phyloP scores from a whole-genome alignment of 1,139 yeast species.

The Geotrichum klebahnii region DNA sequence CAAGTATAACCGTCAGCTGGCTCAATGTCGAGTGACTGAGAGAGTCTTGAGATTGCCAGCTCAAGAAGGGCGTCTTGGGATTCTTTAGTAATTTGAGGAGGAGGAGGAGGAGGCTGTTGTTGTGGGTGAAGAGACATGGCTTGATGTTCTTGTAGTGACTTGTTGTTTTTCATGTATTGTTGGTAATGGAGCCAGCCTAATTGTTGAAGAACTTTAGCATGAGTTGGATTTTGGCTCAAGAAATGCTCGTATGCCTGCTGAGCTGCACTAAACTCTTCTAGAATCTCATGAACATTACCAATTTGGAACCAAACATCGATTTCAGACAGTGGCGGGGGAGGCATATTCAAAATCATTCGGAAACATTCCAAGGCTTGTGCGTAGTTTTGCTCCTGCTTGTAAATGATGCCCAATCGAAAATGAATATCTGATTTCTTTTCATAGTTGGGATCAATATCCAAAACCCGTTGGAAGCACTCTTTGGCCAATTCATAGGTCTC shows the following conservation, averaged over 20 bases:
- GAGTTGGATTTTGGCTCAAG: slow-evolving; percentile 81
- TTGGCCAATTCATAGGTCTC: slow-evolving; percentile 96
- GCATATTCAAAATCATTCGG: slow-evolving; percentile 80
- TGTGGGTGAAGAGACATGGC: not conserved
- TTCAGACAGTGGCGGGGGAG: slow-evolving; percentile 93
- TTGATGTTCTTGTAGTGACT: not conserved
- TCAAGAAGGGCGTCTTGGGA: slow-evolving; percentile 42
- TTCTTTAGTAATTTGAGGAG: not conserved
- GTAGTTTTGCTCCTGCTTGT: slow-evolving; percentile 88
- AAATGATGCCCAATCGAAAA: slow-evolving; percentile 90
- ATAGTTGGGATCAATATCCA: slow-evolving; percentile 91
- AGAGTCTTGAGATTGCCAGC: slow-evolving; percentile 71
- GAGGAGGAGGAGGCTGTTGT: too few relatives aligned
- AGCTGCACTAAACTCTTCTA: slow-evolving; percentile 86
- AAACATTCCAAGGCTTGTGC: slow-evolving; percentile 88
- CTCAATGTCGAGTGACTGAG: slow-evolving; percentile 85
- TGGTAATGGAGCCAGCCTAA: slow-evolving; percentile 93
- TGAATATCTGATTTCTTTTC: slow-evolving; percentile 95
- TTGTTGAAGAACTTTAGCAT: slow-evolving; percentile 92
- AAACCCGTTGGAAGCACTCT: slow-evolving; percentile 92
- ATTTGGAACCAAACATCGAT: slow-evolving; percentile 98
- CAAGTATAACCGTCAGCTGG: slow-evolving; percentile 91
- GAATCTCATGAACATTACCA: slow-evolving; percentile 91
- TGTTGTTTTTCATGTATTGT: slow-evolving; percentile 32
- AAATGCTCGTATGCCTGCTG: slow-evolving; percentile 94